Evolutionary conservation across 169 alveolate genomes (phyloP), one percentile per base, ranked within the genome.

Genomic region (Besnoitia besnoiti): DNA sequence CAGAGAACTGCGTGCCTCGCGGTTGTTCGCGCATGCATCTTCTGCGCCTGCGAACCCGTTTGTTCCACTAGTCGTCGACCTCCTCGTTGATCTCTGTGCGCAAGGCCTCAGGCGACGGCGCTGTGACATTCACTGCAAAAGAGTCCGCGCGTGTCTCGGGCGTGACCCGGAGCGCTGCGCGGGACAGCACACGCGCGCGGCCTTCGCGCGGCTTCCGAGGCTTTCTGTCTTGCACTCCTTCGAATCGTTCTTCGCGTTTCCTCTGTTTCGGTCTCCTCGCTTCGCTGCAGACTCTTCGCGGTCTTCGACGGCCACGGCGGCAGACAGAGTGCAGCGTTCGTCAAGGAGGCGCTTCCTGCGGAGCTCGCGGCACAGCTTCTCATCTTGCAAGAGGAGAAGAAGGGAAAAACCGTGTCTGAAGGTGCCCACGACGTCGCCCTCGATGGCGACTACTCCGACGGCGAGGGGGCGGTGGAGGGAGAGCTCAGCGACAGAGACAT

Each of bases 241-340:
- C 8, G 85, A 47, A 5, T 7, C 55, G 85, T 40, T 7, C 33
- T 16, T 39, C 49, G 24, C 85, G 55, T 27, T 4, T 75, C 42
- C 85, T 5, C 24, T 5, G 7, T 75, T 30, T 75, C 30, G 5
- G 46, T 75, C 85, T 75, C 85, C 49, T 30, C 33, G 50, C 49
- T 5, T 40, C 50, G 24, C 21, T 44, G 33, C 90, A 94, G 97
- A 16, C 88, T 95, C 40, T 96, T 95, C 49, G 97, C 93, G 0
- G 87, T 96, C 59, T 92, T 95, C 80, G 97, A 96, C 67, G 97
- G 97, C 35, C 97, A 96, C 90, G 97, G 97, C 21, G 97, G 97
- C 42, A 84, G 96, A 16, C 92, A 90, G 73, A 37, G 93, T 40
- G 97, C 96, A n/a, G 75, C 80, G 2, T 96, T 96, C 90, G 96